Conservation (phyloP, 495 filamentous ascomycete species). For the Tuber calosporum region DNA sequence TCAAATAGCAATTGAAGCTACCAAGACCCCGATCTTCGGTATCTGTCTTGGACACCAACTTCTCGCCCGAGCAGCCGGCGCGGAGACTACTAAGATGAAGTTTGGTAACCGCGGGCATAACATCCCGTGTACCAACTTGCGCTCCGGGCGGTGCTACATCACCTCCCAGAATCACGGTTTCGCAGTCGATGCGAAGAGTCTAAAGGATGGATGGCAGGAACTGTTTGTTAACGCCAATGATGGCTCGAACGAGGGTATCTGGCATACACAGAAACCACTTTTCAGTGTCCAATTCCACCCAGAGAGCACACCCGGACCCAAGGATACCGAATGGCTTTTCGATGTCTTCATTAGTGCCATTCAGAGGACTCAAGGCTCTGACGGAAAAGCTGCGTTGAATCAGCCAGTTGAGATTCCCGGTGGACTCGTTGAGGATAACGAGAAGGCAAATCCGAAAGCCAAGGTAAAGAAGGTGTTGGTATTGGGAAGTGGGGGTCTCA, state of each 20-base stretch:
- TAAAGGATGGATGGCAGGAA: conserved; percentile 77
- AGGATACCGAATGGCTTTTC: conserved; percentile 95
- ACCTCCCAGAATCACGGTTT: conserved; percentile 98
- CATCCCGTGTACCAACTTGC: conserved; percentile 90
- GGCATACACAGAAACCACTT: conserved; percentile 73
- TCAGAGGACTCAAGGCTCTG: conserved; percentile 49
- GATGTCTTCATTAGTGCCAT: conserved; percentile 91
- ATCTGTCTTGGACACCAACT: conserved; percentile 96
- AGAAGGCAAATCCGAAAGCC: conserved; percentile 65
- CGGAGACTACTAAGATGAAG: conserved; percentile 88
- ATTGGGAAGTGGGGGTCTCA: conserved; percentile 85
- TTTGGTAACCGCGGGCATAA: conserved; percentile 98
- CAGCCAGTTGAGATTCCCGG: conserved; percentile 78
- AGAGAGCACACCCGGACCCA: conserved; percentile 88
- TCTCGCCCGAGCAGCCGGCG: conserved; percentile 82
- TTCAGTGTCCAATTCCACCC: conserved; percentile 99
- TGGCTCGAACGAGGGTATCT: conserved; percentile 93
- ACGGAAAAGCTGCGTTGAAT: conserved; percentile 48
- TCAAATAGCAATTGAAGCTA: conserved; percentile 60
- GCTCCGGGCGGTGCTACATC: conserved; percentile 93
- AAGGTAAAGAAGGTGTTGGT: conserved; percentile 88
- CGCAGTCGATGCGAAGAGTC: conserved; percentile 70
- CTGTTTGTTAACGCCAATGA: conserved; percentile 98
- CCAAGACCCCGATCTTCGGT: conserved; percentile 81
- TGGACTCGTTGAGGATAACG: conserved; percentile 68